Conservation (phyloP, 352 stramenopile genomes). For the Saprolegnia parasitica region DNA sequence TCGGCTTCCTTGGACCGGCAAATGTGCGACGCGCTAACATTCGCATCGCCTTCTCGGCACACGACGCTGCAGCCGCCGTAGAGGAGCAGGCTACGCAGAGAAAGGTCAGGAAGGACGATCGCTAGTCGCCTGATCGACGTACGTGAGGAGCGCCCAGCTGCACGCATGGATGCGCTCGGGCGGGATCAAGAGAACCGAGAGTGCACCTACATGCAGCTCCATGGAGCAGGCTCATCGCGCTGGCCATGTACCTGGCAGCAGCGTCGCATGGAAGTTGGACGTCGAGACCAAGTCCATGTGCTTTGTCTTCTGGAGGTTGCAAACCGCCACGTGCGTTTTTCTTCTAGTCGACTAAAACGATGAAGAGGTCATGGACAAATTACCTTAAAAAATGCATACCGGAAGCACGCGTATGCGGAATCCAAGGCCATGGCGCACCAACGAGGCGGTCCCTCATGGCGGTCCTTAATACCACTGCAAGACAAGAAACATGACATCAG, state of each 20-base stretch:
- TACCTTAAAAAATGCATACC: not conserved
- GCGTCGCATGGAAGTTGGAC: slow-evolving; percentile 85
- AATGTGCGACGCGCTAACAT: slow-evolving; percentile 48
- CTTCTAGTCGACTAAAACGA: not conserved
- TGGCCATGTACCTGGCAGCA: slow-evolving; percentile 57
- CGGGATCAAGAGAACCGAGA: slow-evolving; percentile 78
- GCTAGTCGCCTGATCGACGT: slow-evolving; percentile 22
- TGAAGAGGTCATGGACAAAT: not conserved
- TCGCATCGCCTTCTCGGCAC: slow-evolving; percentile 50
- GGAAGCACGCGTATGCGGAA: not conserved
- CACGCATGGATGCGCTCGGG: slow-evolving; percentile 57
- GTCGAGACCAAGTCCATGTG: slow-evolving; percentile 83
- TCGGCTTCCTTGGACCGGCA: slow-evolving; percentile 75
- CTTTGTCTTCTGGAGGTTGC: not conserved
- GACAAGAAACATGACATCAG: too few species aligned
- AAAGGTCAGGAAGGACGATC: not conserved
- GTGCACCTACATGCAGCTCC: slow-evolving; percentile 39
- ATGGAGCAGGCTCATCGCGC: not conserved
- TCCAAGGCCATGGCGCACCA: too few species aligned
- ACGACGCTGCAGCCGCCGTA: slow-evolving; percentile 79
- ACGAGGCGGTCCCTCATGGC: too few species aligned
- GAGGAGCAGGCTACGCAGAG: slow-evolving; percentile 52
- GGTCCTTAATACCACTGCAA: too few species aligned
- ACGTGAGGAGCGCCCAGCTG: slow-evolving; percentile 84
- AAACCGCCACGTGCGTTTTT: not conserved